Conservation (phyloP, 805 yeast genomes). For the Wickerhamomyces pijperi region DNA sequence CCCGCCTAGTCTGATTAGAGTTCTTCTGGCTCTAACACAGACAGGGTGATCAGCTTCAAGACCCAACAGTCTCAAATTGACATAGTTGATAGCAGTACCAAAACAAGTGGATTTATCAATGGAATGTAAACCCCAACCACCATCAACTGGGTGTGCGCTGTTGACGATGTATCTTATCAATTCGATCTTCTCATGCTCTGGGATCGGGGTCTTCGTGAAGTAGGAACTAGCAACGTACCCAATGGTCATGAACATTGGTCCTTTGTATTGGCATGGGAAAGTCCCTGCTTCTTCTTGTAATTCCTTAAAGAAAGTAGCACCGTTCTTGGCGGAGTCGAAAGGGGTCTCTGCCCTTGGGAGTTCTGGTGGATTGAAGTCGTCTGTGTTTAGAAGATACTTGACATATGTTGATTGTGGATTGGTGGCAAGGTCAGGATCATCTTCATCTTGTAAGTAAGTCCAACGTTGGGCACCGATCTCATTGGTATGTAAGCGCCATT, state of each 20-base stretch:
- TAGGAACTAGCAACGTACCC: conserved; percentile 75
- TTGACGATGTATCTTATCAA: conserved; percentile 81
- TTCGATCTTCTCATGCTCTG: conserved; percentile 56
- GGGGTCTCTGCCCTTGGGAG: conserved; percentile 30
- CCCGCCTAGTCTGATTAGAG: conserved; percentile 71
- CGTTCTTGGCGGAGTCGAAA: conserved; percentile 55
- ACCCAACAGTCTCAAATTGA: conserved; percentile 72
- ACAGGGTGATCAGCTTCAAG: conserved; percentile 65
- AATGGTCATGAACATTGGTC: conserved; percentile 95
- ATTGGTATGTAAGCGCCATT: conserved; percentile 69
- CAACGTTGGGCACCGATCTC: conserved; percentile 72
- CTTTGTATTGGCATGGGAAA: conserved; percentile 88
- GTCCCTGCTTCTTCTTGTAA: conserved; percentile 80
- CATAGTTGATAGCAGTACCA: conserved; percentile 86
- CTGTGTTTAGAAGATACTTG: conserved; percentile 40
- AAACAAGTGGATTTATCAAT: conserved; percentile 90
- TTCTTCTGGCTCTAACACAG: conserved; percentile 60
- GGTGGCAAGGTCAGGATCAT: conserved; percentile 23
- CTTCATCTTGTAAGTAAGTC: conserved; percentile 42
- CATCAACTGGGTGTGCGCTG: conserved; percentile 92
- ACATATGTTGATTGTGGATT: conserved; percentile 46
- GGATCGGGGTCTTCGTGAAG: conserved; percentile 56
- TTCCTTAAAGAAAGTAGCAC: conserved; percentile 55
- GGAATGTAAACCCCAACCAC: conserved; percentile 98
- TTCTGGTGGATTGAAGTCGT: conserved; percentile 25